Percentiles rank a stretch among this genome's conserved stretches.
Conservation (phyloP, 352 stramenopile species). For the Phytopythium oedochilum region DNA sequence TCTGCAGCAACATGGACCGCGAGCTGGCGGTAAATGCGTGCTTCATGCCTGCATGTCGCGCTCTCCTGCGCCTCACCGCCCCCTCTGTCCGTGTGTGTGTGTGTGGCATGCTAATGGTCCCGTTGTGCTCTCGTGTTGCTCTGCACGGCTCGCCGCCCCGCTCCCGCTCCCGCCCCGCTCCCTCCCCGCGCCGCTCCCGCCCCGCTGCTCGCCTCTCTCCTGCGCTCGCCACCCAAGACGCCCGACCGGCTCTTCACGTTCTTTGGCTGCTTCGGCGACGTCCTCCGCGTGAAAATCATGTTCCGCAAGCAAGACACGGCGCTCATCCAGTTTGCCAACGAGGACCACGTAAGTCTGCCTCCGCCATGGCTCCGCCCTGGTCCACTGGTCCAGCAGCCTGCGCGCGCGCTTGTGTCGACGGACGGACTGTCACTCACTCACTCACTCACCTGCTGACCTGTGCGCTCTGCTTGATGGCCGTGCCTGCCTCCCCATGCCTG, state of each 20-base stretch:
- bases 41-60: background rate
- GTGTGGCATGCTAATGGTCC: background rate
- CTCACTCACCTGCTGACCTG: background rate
- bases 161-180: background rate
- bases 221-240: constrained; percentile 31
- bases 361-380: background rate
- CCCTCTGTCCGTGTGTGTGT: background rate
- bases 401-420: too few species aligned
- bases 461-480: background rate
- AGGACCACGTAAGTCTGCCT: constrained; percentile 51
- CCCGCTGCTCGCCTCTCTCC: too few species aligned
- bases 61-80: background rate
- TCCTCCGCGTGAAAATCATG: constrained; percentile 85
- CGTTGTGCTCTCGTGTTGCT: background rate
- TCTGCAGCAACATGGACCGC: constrained; percentile 81
- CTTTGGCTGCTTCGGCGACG: constrained; percentile 82
- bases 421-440: too few species aligned
- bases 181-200: background rate
- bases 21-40: constrained; percentile 46
- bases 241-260: constrained; percentile 72
- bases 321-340: constrained; percentile 75
- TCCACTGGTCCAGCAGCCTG: background rate
- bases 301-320: constrained; percentile 81
- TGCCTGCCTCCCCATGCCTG: too few species aligned
- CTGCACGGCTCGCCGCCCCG: background rate